Base-by-base conservation (phyloP, 805 yeast species). In the Monosporozyma siamensis region DNA sequence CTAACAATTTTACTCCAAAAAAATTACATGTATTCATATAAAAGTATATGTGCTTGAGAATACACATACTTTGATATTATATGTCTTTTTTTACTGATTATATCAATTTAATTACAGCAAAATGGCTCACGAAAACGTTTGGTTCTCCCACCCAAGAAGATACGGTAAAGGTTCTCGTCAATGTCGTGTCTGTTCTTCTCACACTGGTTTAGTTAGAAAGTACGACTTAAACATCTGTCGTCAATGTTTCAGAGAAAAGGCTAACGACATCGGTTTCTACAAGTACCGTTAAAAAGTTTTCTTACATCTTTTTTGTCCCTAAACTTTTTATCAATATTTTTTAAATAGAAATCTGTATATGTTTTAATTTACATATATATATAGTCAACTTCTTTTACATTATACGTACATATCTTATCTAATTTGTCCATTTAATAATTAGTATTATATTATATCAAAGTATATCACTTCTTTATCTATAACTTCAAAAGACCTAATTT, bases 131-230 rank as follows among this genome's bases (percentile, higher is more conserved):
- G 96, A 87, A 82, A 82, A 87, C 88, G 95, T 90, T 82, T 92
- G 99, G 99, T 92, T 75, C 82, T 89, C 97, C 72, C 98, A 92
- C 95, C 98, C 99, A 82, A 87, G 97, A 86, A 89, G 84, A 77
- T 90, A 79, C 88, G 98, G 98, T 76, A 92, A 92, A 86, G 99
- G 99, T 78, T 85, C 97, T 67, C 95, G 99, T 80, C 92, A 86
- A 78, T 92, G 97, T 81, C 92, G 97, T 75, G 89, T 90, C 80
- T 87, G 95, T 72, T 79, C 95, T 66, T 86, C 97, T 74, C 97
- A 90, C 89, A 73, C 86, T 64, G 97, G 97, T 81, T 85, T 92
- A 73, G 86, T 92, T 82, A 90, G 99, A 87, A 92, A 92, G 80
- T 92, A 92, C 92, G 98, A 95, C 69, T 78, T 92, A 69, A 82